Conservation (phyloP, 768 basidiomycete species). For the Chalciporus sphaerocephalus region DNA sequence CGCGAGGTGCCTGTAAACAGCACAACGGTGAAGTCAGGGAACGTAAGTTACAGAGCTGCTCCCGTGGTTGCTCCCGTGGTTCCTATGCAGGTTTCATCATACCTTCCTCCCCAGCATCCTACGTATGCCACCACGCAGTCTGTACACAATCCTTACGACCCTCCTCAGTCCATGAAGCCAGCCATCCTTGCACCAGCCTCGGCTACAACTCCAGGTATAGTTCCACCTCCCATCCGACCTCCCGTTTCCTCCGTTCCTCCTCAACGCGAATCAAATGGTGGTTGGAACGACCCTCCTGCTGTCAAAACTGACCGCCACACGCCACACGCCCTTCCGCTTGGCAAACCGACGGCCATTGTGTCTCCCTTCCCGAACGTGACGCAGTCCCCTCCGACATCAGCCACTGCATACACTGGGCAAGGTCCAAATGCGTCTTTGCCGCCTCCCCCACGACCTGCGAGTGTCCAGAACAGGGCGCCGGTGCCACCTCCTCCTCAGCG, state of each 20-base stretch:
- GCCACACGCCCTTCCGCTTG: constrained; percentile 43
- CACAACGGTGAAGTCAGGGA: constrained; percentile 7
- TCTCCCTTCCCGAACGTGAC: constrained; percentile 81
- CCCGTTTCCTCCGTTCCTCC: constrained; percentile 46
- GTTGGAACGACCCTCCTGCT: constrained; percentile 88
- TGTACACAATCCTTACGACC: constrained; percentile 9
- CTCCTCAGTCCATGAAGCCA: constrained; percentile 34
- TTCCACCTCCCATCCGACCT: constrained; percentile 43
- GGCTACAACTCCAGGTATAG: no score
- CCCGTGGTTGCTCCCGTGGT: constrained; percentile 26
- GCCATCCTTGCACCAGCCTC: constrained; percentile 38
- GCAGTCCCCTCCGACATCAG: constrained; percentile 43
- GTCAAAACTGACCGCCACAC: constrained; percentile 44
- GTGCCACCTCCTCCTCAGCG: constrained; percentile 36
- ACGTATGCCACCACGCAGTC: constrained; percentile 34
- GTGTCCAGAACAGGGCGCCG: constrained; percentile 42
- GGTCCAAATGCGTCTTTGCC: constrained; percentile 32
- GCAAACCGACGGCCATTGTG: constrained; percentile 70
- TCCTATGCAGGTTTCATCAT: constrained; percentile 17
- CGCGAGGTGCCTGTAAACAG: constrained; percentile 19
- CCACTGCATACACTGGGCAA: constrained; percentile 43
- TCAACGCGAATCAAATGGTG: constrained; percentile 64
- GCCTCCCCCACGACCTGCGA: constrained; percentile 52
- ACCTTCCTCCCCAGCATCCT: constrained; percentile 20
- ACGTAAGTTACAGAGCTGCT: constrained; percentile 19